Evolutionary conservation across 2,329 filamentous ascomycete genomes (phyloP), one percentile per base, ranked within the genome.

Genomic region (Aspergillus tubingensis): DNA sequence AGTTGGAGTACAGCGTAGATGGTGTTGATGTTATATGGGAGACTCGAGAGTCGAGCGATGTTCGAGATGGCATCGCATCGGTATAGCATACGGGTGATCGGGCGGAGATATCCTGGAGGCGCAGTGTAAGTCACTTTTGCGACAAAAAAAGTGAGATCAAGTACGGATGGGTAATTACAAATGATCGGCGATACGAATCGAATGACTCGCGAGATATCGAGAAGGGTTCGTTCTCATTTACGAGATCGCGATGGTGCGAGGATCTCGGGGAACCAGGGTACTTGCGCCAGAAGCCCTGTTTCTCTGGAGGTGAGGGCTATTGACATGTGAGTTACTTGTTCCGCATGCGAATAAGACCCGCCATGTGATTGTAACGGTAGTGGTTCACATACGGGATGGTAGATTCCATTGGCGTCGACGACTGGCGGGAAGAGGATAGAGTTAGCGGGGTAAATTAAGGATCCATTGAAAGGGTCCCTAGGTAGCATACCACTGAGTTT

Each of bases 171-270:
- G 32, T 41, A 82, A 89, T 68, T 85, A 96, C 94, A 81, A 98
- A 98, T 65, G 93, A 97, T 70, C 95, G 88, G 65, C 95, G 85
- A 79, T 98, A 98, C 3, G 93, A 96, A 75, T 98, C 95, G 72
- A 98, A 98, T 2, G 93, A 97, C 79, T 98, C 95, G 70, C 94
- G 86, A 39, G 93, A 96, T 74, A 98, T 98, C 65, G 90, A 92
- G 75, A 98, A 98, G 13, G 90, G 92, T 74, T 98, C 94, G 68
- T 92, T 93, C 63, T 96, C 92, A 69, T 88, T 87, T 61, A 91
- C 81, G 68, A 89, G 86, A 72, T 84, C 87, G 59, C 85, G 81
- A 72, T 86, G 84, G 65, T 85, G 85, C 30, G 82, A 82, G 41
- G 84, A 82, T 61, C 79, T 80, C 21, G 79, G 82, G 3, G 80